Evolutionary conservation across 1,284 basidiomycete species (phyloP).

Genomic region (Mrakiaceae sp.): DNA sequence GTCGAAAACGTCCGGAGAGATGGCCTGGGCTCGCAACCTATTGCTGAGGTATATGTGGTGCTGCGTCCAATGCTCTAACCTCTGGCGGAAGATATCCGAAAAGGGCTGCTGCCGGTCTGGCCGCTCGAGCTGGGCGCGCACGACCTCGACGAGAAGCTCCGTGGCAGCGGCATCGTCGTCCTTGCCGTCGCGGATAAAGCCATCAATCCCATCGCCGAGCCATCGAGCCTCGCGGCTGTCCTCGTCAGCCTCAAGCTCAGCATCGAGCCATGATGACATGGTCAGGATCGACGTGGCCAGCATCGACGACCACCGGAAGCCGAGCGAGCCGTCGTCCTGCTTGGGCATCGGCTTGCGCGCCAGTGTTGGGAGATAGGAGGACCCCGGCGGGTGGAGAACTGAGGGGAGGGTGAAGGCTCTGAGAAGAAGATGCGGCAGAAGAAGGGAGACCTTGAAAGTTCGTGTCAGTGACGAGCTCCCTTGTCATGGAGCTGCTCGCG

Average conservation of each 20-base stretch:
- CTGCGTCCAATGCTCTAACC: conserved; percentile 6
- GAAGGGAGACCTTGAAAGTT: neutral
- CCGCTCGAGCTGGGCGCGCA: neutral
- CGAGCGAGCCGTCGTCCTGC: too few species aligned
- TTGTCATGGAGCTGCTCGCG: neutral
- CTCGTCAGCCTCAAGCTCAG: too few species aligned
- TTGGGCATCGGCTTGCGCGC: too few species aligned
- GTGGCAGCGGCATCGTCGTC: neutral
- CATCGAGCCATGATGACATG: too few species aligned
- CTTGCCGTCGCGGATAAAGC: conserved; percentile 6
- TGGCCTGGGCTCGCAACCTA: neutral
- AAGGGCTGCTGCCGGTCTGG: neutral
- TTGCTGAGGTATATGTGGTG: conserved; percentile 6
- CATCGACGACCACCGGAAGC: too few species aligned
- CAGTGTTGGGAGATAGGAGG: conserved; percentile 6
- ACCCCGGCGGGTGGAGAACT: neutral
- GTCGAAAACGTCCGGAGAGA: too few species aligned
- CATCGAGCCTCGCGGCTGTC: neutral
- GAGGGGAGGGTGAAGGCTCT: conserved; percentile 4
- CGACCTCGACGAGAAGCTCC: neutral
- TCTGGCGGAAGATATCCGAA: conserved; percentile 1
- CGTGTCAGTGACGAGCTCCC: too few species aligned
- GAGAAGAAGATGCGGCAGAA: conserved; percentile 8
- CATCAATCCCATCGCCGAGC: conserved; percentile 8
- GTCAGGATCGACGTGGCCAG: too few species aligned